A percentile compares a stretch with the other conserved stretches of the same genome.
Evolutionary conservation across 192 early-diverging fungal species (phyloP).

Genomic region (Umbelopsis isabellina): DNA sequence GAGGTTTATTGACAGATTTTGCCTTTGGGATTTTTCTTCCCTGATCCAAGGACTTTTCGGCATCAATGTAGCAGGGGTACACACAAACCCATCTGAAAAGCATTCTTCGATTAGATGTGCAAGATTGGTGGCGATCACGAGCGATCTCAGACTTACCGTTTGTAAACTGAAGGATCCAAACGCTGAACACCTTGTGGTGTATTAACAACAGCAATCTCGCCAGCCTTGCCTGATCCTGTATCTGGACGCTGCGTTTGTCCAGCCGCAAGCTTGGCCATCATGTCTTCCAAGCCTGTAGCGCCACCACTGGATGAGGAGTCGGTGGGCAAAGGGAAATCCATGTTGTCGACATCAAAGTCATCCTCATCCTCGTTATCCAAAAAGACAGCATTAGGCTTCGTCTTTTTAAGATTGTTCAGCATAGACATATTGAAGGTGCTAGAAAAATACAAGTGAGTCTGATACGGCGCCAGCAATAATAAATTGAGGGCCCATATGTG

Average conservation of each 20-base stretch:
- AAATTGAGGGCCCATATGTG: neutral
- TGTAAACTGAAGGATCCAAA: slow-evolving; percentile 35
- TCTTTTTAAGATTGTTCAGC: slow-evolving; percentile 50
- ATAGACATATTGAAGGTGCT: slow-evolving; percentile 28
- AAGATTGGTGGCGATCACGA: neutral
- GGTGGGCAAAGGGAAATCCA: slow-evolving; percentile 53
- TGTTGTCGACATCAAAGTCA: slow-evolving; percentile 54
- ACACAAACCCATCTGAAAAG: slow-evolving; percentile 66
- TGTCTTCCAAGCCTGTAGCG: neutral
- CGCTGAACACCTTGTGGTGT: slow-evolving; percentile 28
- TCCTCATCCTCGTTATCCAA: slow-evolving; percentile 45
- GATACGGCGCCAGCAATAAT: neutral
- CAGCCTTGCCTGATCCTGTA: neutral
- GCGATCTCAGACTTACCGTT: slow-evolving; percentile 29
- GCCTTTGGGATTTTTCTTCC: slow-evolving; percentile 63
- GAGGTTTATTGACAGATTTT: slow-evolving; percentile 59
- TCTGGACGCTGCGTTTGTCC: neutral
- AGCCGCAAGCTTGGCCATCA: slow-evolving; percentile 19
- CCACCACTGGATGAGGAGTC: slow-evolving; percentile 29
- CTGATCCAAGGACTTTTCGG: slow-evolving; percentile 54
- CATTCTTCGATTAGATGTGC: neutral
- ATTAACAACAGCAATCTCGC: slow-evolving; percentile 21
- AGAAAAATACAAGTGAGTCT: neutral
- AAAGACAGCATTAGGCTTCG: slow-evolving; percentile 46
- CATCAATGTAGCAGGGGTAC: slow-evolving; percentile 76